A percentile compares a stretch with the other conserved stretches of the same genome.
Conservation (phyloP, 306 rosid genomes). For the Casuarina equisetifolia region DNA sequence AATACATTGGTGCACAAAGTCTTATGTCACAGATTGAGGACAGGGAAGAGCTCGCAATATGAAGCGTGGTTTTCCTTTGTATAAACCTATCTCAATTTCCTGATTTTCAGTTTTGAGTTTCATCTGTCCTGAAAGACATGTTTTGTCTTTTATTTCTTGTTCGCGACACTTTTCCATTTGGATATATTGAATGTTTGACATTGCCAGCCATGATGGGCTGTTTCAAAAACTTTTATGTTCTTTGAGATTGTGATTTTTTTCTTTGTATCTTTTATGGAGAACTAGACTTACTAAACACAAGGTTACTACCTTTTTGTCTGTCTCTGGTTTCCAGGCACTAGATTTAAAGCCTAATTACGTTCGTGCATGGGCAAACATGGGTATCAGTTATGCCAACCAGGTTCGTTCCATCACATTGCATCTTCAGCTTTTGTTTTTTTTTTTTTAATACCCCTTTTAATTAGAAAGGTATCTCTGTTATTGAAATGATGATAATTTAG, state of each 20-base stretch:
- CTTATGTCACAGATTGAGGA: not conserved
- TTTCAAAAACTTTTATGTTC: not conserved
- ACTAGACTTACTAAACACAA: not conserved
- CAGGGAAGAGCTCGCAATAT: not conserved
- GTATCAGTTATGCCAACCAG: conserved; percentile 98
- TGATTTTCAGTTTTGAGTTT: not conserved
- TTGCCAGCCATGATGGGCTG: not conserved
- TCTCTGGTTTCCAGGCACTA: conserved; percentile 61
- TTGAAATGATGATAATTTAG: not conserved
- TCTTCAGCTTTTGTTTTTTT: conserved; percentile 8
- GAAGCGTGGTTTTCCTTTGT: not conserved
- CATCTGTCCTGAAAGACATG: not conserved
- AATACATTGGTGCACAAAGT: too few relatives aligned
- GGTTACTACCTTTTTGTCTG: not conserved
- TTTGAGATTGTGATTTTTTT: not conserved
- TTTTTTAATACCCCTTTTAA: not conserved
- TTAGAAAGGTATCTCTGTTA: not conserved
- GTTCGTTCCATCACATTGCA: conserved; percentile 36
- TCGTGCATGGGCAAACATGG: conserved; percentile 99
- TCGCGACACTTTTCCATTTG: not conserved
- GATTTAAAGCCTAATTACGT: conserved; percentile 99
- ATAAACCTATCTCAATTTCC: not conserved
- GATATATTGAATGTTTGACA: not conserved
- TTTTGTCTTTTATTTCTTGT: not conserved
- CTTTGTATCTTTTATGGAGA: not conserved